phyloP scores from a whole-genome alignment of 805 yeast species.

The Saturnispora dispora region DNA sequence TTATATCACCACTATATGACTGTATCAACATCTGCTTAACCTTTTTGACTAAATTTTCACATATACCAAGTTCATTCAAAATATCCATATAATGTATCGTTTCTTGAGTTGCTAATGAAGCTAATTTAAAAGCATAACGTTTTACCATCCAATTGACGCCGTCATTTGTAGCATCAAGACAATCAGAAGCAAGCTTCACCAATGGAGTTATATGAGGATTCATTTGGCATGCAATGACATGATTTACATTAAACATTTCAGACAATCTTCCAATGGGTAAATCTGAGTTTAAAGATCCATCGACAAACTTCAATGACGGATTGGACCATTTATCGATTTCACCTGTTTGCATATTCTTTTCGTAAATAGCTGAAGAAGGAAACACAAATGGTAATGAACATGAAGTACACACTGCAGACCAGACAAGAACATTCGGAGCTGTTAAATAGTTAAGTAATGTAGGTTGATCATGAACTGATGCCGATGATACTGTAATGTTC shows the following conservation, averaged over 20 bases:
- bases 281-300: conserved; percentile 94
- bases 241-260: conserved; percentile 96
- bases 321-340: conserved; percentile 76
- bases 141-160: conserved; percentile 49
- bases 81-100: conserved; percentile 69
- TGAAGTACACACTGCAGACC: conserved; percentile 90
- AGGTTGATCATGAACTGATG: conserved; percentile 86
- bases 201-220: conserved; percentile 94
- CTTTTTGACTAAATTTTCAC: conserved; percentile 64
- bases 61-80: conserved; percentile 65
- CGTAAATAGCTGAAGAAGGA: conserved; percentile 76
- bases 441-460: conserved; percentile 69
- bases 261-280: conserved; percentile 82
- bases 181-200: conserved; percentile 55
- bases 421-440: conserved; percentile 70
- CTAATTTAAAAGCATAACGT: conserved; percentile 42
- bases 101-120: conserved; percentile 55
- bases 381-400: conserved; percentile 92
- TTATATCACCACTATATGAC: conserved; percentile 86
- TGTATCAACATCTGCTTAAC: conserved; percentile 71
- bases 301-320: conserved; percentile 71
- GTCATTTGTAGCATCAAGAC: conserved; percentile 28
- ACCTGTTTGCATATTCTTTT: conserved; percentile 68
- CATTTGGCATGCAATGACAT: conserved; percentile 94
- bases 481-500: conserved; percentile 89